These are phyloP conservation scores for Starmerella vitae DNA, from an alignment of 805 yeast genomes.

Conservation along the genomic window DNA sequence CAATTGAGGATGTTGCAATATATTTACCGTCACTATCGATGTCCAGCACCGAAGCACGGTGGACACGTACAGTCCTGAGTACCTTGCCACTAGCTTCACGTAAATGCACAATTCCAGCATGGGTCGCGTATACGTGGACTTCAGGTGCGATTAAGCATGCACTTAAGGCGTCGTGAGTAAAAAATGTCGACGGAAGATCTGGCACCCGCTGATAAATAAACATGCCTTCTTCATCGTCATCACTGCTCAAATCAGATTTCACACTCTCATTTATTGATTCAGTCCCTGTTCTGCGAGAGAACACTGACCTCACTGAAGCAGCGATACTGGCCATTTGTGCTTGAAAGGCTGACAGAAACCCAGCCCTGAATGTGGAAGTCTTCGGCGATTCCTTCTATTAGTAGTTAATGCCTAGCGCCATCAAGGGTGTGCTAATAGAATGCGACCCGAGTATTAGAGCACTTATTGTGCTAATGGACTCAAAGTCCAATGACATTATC, in stretches of 20 bases:
- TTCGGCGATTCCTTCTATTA: neutral
- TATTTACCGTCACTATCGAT: conserved; percentile 57
- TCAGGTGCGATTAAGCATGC: conserved; percentile 46
- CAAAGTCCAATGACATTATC: conserved; percentile 58
- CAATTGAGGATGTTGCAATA: conserved; percentile 83
- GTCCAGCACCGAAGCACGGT: conserved; percentile 68
- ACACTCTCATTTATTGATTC: neutral
- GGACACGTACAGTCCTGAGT: conserved; percentile 66
- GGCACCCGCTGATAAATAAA: conserved; percentile 61
- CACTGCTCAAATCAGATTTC: conserved; percentile 5
- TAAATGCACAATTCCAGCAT: conserved; percentile 68
- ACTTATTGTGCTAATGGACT: conserved; percentile 67
- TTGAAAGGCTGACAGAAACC: neutral
- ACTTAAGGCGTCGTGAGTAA: conserved; percentile 66
- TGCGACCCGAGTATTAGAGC: conserved; percentile 92
- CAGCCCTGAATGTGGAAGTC: neutral
- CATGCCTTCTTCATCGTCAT: conserved; percentile 29
- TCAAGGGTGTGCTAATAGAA: conserved; percentile 27
- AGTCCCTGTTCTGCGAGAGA: conserved; percentile 3
- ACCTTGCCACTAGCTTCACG: conserved; percentile 45
- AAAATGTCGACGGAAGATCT: conserved; percentile 56
- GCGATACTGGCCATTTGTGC: conserved; percentile 12
- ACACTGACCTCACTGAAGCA: conserved; percentile 12
- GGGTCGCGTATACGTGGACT: conserved; percentile 72
- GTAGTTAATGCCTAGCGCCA: conserved; percentile 18